Base-by-base conservation (phyloP, 2,329 filamentous ascomycete species). In the Daldinia sp. region DNA sequence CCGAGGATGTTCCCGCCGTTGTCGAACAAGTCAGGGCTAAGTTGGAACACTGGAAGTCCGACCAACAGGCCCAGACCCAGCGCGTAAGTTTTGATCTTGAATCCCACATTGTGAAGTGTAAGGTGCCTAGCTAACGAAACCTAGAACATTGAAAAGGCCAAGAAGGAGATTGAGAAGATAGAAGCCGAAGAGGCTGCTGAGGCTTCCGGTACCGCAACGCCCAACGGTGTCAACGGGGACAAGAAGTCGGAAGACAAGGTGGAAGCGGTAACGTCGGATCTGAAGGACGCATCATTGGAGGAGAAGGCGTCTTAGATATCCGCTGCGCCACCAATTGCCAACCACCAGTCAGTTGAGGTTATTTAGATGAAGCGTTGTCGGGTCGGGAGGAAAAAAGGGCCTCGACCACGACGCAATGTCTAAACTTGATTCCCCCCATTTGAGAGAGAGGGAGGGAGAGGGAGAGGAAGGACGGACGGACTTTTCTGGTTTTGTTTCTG, bases 71-170 rank as follows among this genome's bases (percentile, higher is more conserved):
- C 68, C 93, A 97, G 85, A 99, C 95, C 17, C 87, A 95, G 77
- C 90, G 92, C 82, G 95, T 97, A 81, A 83, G 90, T 80, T 69
- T 32, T 35, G 11, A 47, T 41, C 27, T 11, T 10, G 55, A 15
- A 49, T 4, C 11, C 15, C 9, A 19, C 15, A n/a, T 37, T 32
- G 51, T 17, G 23, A 21, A 35, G 2, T 29, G 1, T 51, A n/a
- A n/a, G n/a, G n/a, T n/a, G n/a, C n/a, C n/a, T n/a, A 61, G 61
- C 74, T 80, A 74, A 80, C 63, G 6, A 27, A 35, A 23, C 37
- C 25, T 73, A 98, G 95, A 99, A 99, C 84, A 90, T 98, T 64
- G 92, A 93, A 68, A 97, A 97, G 80, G 95, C 95, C 64, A 91
- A 97, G 83, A 94, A 94, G 79, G 93, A 97, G 79, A 96, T 99